Evolutionary conservation across 2,329 filamentous ascomycete species (phyloP).

Genomic region (Fusarium vanettenii): DNA sequence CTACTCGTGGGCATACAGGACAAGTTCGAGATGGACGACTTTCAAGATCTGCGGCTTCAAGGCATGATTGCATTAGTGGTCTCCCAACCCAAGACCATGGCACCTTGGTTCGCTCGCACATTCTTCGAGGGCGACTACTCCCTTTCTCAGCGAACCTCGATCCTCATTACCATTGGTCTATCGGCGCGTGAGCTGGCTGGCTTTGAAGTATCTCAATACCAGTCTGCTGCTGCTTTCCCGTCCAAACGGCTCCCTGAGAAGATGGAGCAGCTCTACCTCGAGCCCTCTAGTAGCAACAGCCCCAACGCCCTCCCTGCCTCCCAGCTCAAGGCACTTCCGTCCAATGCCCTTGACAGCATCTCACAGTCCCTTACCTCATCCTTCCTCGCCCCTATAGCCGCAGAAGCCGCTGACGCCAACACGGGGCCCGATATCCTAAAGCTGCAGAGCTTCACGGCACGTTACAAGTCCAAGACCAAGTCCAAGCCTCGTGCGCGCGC

Average conservation of each 20-base stretch:
- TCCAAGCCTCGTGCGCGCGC: conserved; percentile 60
- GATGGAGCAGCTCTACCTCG: conserved; percentile 77
- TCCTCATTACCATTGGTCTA: conserved; percentile 85
- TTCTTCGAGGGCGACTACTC: conserved; percentile 96
- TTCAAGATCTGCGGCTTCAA: conserved; percentile 80
- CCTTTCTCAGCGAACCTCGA: conserved; percentile 81
- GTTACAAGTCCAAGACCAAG: conserved; percentile 50
- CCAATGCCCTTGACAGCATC: conserved; percentile 75
- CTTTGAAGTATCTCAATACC: conserved; percentile 69
- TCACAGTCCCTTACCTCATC: conserved; percentile 74
- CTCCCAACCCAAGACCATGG: conserved; percentile 81
- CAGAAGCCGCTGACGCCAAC: conserved; percentile 80
- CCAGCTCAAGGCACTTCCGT: conserved; percentile 62
- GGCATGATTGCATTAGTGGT: conserved; percentile 85
- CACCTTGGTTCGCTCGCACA: conserved; percentile 83
- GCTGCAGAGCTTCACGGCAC: conserved; percentile 85
- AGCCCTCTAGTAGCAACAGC: conserved; percentile 40
- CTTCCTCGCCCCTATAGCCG: conserved; percentile 85
- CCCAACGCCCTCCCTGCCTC: conserved; percentile 43
- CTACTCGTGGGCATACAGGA: conserved; percentile 85
- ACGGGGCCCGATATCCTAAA: conserved; percentile 88
- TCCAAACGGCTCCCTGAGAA: conserved; percentile 81
- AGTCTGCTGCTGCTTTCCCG: conserved; percentile 71
- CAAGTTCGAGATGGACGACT: conserved; percentile 83
- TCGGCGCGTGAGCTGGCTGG: conserved; percentile 88